Evolutionary conservation across 2,329 filamentous ascomycete genomes (phyloP).

Genomic region (Paracorniculantispora psalliotae): DNA sequence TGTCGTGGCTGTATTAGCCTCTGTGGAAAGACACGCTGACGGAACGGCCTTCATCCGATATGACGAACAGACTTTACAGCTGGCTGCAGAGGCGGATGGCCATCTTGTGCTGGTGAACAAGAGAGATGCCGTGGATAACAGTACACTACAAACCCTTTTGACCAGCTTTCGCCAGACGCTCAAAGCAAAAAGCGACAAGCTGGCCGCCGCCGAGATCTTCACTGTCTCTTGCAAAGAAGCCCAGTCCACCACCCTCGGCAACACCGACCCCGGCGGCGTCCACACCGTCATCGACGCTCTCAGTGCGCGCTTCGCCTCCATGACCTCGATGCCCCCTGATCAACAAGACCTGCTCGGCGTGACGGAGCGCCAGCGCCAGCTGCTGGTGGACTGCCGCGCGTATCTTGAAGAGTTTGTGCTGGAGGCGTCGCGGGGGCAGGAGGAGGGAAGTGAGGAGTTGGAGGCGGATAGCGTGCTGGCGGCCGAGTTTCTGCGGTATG

Average conservation of each 20-base stretch:
- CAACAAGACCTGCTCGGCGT: conserved; percentile 84
- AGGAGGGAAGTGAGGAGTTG: conserved; percentile 25
- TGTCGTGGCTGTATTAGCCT: conserved; percentile 75
- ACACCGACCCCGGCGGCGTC: conserved; percentile 58
- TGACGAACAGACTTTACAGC: conserved; percentile 50
- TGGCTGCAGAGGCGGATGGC: conserved; percentile 45
- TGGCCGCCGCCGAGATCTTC: conserved; percentile 31
- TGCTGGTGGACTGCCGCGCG: conserved; percentile 66
- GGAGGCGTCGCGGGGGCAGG: conserved; percentile 39
- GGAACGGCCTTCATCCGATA: conserved; percentile 40
- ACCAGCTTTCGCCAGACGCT: conserved; percentile 31
- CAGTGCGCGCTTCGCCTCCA: conserved; percentile 59
- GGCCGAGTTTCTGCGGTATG: conserved; percentile 80
- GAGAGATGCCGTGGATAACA: conserved; percentile 42
- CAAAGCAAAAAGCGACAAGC: conserved; percentile 17
- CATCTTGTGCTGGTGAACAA: conserved; percentile 60
- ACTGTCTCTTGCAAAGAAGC: conserved; percentile 70
- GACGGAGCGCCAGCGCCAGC: conserved; percentile 80
- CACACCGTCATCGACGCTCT: conserved; percentile 64
- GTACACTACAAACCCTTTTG: conserved; percentile 34
- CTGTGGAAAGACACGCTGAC: conserved; percentile 52
- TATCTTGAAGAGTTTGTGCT: conserved; percentile 70
- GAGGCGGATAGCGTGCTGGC: conserved; percentile 83
- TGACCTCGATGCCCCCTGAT: conserved; percentile 67
- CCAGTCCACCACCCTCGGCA: conserved; percentile 22